Base-by-base conservation (phyloP, 768 basidiomycete genomes). In the Lentinus tigrinus region DNA sequence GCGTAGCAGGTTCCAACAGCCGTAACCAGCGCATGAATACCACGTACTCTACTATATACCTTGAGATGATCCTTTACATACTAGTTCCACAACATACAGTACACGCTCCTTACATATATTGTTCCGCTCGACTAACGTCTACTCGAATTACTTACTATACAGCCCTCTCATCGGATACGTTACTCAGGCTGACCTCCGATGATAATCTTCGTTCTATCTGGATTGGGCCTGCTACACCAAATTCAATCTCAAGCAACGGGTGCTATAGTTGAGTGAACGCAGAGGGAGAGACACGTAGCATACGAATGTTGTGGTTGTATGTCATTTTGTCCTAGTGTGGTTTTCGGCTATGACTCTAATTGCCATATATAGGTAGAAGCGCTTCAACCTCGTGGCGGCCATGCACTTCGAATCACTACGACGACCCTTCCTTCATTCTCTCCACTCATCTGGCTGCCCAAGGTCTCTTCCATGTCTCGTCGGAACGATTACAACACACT, bases 381-480 rank as follows among this genome's bases (percentile, higher is more conserved):
- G 52, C 11, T 55, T 63, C 10, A 51, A 73, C 11, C 57, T 73
- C 21, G 61, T 67, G 6, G 60, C 42, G 47, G 49, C 54, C 62
- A 63, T 54, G 60, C 58, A 10, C 52, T 57, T 39, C 53, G 54
- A 58, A 63, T 58, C 57, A 57, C 51, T 44, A 58, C 56, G 31
- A 50, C 54, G 48, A 52, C 40, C 49, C 44, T 52, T 38, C 48
- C 50, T 38, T 38, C 31, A 21, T 51, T 37, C 46, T 13, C 44
- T 31, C 39, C 24, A 54, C 27, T 46, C 26, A 39, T 37, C 54
- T 16, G 24, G 24, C n/a, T 38, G 37, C 23, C 44, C 10, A 28
- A 24, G n/a, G n/a, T n/a, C n/a, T n/a, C 21, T 23, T 43, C 28
- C 26, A 61, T 61, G 60, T 61, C 60, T 43, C 60, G 60, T 13